A percentile compares a stretch with the other conserved stretches of the same genome.
Conservation (phyloP, 768 basidiomycete genomes). For the Kwoniella pini region DNA sequence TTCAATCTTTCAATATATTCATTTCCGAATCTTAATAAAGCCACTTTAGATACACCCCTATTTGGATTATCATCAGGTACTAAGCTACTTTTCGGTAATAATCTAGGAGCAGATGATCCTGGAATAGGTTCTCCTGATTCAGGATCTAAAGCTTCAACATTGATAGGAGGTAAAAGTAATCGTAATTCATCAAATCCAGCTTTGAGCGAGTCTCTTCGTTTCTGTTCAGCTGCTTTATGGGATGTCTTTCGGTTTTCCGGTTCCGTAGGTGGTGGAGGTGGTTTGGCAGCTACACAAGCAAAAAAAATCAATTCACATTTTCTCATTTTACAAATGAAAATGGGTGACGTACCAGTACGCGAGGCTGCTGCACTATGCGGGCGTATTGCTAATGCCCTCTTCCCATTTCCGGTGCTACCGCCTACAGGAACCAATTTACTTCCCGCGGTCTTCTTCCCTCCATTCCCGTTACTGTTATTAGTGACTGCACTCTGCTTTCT, state of each 20-base stretch:
- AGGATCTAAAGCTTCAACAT: constrained; percentile 66
- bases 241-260: constrained; percentile 55
- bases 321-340: no score
- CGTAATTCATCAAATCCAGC: constrained; percentile 67
- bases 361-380: constrained; percentile 31
- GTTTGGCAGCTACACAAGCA: constrained; percentile 51
- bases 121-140: constrained; percentile 75
- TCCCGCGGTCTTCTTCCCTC: constrained; percentile 8
- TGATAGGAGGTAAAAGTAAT: constrained; percentile 80
- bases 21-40: constrained; percentile 86
- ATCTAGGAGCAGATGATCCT: constrained; percentile 83
- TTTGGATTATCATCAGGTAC: constrained; percentile 86
- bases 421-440: constrained; percentile 5
- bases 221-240: constrained; percentile 95
- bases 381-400: constrained; percentile 40
- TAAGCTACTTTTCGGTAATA: constrained; percentile 69
- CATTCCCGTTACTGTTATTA: neutral
- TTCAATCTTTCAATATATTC: constrained; percentile 79
- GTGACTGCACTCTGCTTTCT: neutral
- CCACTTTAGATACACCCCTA: constrained; percentile 89
- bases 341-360: constrained; percentile 31
- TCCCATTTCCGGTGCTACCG: constrained; percentile 17
- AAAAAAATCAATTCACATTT: no score
- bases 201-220: constrained; percentile 93
- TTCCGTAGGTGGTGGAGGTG: constrained; percentile 41